These are phyloP conservation scores for Coemansia sp. DNA, from an alignment of 192 early-diverging fungal species.

Conservation along the genomic window DNA sequence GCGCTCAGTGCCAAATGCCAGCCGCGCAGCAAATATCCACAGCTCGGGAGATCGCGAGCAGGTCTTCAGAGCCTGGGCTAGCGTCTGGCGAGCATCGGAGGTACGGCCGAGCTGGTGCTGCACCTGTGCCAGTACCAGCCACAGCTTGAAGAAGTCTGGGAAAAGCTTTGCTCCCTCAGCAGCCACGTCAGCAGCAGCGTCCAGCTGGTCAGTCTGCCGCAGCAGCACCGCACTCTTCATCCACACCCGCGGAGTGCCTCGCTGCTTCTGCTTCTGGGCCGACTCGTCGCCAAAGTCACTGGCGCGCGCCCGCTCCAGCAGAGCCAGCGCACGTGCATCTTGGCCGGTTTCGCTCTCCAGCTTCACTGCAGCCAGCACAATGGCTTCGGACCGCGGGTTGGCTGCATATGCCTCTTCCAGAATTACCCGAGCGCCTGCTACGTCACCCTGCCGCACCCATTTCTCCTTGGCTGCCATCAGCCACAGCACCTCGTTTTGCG, in stretches of 20 bases:
- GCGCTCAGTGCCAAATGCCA: constrained; percentile 64
- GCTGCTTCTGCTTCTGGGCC: constrained; percentile 22
- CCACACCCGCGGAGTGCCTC: constrained; percentile 85
- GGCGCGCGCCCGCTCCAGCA: constrained; percentile 70
- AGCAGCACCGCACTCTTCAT: constrained; percentile 92
- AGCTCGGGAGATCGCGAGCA: constrained; percentile 73
- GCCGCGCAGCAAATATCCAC: constrained; percentile 75
- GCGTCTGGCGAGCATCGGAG: constrained; percentile 67
- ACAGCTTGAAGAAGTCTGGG: constrained; percentile 80
- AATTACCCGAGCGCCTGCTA: constrained; percentile 78
- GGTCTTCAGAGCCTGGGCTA: constrained; percentile 67
- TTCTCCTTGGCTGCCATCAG: constrained; percentile 95
- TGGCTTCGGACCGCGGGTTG: constrained; percentile 88
- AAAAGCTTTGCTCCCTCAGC: constrained; percentile 66
- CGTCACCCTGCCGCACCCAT: constrained; percentile 74
- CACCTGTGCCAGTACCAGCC: constrained; percentile 93
- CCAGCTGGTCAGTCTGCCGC: constrained; percentile 65
- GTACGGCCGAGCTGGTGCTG: constrained; percentile 72
- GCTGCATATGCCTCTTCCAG: constrained; percentile 85
- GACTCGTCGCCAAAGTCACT: constrained; percentile 14
- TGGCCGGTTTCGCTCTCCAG: constrained; percentile 89
- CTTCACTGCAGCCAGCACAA: constrained; percentile 94
- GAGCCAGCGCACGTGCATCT: constrained; percentile 67
- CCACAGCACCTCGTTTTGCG: constrained; percentile 92
- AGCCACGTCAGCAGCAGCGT: constrained; percentile 66